Conservation (phyloP, 306 rosid genomes). For the Acacia confusa region DNA sequence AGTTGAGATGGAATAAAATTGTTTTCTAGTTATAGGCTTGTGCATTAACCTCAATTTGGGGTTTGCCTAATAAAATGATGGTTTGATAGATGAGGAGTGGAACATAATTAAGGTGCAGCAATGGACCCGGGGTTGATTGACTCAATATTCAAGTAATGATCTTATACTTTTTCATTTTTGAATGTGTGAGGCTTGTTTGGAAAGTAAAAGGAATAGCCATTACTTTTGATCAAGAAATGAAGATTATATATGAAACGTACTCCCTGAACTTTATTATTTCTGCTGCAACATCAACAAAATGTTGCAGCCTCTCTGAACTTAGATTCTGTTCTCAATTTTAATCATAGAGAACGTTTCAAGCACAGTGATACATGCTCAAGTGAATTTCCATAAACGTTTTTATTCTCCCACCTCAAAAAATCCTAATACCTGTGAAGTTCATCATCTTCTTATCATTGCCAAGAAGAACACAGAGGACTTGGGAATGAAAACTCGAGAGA, state of each 20-base stretch:
- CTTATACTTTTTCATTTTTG: not conserved
- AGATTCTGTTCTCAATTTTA: not conserved
- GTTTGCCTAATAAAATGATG: no score
- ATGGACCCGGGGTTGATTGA: not conserved
- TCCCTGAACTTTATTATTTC: no score
- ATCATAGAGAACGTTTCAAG: not conserved
- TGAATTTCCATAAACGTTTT: not conserved
- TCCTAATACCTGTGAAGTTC: conserved; percentile 28
- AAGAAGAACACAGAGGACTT: conserved; percentile 1
- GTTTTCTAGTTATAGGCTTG: no score
- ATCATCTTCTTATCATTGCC: conserved; percentile 24
- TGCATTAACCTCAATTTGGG: no score
- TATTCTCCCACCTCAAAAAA: not conserved
- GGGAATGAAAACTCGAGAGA: conserved; percentile 4
- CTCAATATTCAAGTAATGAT: not conserved
- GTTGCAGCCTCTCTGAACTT: not conserved
- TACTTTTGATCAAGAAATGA: not conserved
- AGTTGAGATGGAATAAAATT: no score
- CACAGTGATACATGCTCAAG: not conserved
- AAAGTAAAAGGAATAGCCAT: not conserved
- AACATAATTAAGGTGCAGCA: no score
- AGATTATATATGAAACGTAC: not conserved
- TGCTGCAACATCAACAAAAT: not conserved
- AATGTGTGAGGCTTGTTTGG: not conserved
- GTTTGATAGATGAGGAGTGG: not conserved